Conservation (phyloP, 1,284 basidiomycete species). For the Ceratobasidium papillatum region DNA sequence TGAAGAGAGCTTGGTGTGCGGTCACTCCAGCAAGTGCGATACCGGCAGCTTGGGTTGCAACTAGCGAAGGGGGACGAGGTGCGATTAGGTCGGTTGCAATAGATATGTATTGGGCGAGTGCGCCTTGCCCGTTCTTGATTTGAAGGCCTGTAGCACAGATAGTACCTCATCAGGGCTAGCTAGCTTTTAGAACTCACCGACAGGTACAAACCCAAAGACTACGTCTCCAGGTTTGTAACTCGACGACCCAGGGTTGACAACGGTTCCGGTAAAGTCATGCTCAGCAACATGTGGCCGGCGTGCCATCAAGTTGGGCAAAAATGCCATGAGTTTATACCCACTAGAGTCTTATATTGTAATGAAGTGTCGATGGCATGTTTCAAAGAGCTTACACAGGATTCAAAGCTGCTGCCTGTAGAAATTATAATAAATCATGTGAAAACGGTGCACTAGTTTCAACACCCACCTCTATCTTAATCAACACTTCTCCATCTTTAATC, state of each 20-base stretch:
- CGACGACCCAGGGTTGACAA: constrained; percentile 64
- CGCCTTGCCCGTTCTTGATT: constrained; percentile 57
- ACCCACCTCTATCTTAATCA: constrained; percentile 60
- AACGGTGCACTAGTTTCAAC: not conserved
- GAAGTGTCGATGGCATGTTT: constrained; percentile 42
- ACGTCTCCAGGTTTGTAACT: constrained; percentile 64
- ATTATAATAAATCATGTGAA: not conserved
- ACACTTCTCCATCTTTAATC: constrained; percentile 60
- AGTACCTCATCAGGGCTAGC: not conserved
- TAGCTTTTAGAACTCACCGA: constrained; percentile 50
- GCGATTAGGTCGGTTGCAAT: constrained; percentile 57
- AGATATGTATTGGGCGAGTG: constrained; percentile 63
- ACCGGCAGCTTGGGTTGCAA: constrained; percentile 64
- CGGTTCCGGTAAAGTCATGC: constrained; percentile 67
- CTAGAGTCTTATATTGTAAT: constrained; percentile 48
- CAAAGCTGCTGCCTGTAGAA: constrained; percentile 62
- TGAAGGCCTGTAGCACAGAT: constrained; percentile 38
- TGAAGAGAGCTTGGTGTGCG: constrained; percentile 62
- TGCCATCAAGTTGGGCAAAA: constrained; percentile 60
- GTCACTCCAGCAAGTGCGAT: constrained; percentile 65
- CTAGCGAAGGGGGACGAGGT: constrained; percentile 59
- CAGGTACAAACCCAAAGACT: constrained; percentile 64
- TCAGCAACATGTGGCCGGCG: constrained; percentile 64
- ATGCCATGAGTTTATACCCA: constrained; percentile 66
- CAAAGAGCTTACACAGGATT: constrained; percentile 66